Evolutionary conservation across 1,284 basidiomycete species (phyloP), one percentile per base, ranked within the genome.

Genomic region (Entoloma clypeatum): DNA sequence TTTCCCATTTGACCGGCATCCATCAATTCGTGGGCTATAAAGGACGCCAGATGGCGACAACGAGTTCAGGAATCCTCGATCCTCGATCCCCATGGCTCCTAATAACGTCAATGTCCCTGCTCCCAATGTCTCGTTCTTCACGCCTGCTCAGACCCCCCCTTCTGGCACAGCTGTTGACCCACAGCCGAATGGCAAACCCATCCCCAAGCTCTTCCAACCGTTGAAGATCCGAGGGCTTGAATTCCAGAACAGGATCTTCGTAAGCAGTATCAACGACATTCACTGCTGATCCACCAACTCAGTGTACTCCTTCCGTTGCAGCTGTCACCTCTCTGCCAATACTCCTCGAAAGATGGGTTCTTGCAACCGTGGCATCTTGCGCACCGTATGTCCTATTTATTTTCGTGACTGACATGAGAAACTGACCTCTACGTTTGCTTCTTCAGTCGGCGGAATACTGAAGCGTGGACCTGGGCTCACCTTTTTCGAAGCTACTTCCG

Each of bases 301-400:
- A 31, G 30, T 30, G 17, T 9, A 17, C 2, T 4, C n/a, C 26
- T 17, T 27, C 26, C 23, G 29, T 11, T 31, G n/a, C 31, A n/a
- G 11, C 48, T 79, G 77, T 68, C 83, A n/a, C 84, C 84, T 2
- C 84, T 87, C 81, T 88, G 86, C 58, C 79, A 82, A 53, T 90
- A 91, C 64, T 84, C 80, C 35, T 71, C 81, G 4, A 74, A 85
- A 30, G 63, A 83, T 48, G 81, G 89, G 5, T n/a, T n/a, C 75
- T 81, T 58, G 74, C 77, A 17, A 85, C 86, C 0, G 81, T 88
- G 81, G 80, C 88, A 92, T 60, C 62, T 90, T 9, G 83, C 88
- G 16, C 86, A 90, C n/a, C n/a, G n/a, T n/a, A n/a, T n/a, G n/a
- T n/a, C n/a, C n/a, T 57, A 71, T 81, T 26, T 75, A 49, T 45